Conservation (phyloP, 2,329 filamentous ascomycete species). For the Penicillium sp. region DNA sequence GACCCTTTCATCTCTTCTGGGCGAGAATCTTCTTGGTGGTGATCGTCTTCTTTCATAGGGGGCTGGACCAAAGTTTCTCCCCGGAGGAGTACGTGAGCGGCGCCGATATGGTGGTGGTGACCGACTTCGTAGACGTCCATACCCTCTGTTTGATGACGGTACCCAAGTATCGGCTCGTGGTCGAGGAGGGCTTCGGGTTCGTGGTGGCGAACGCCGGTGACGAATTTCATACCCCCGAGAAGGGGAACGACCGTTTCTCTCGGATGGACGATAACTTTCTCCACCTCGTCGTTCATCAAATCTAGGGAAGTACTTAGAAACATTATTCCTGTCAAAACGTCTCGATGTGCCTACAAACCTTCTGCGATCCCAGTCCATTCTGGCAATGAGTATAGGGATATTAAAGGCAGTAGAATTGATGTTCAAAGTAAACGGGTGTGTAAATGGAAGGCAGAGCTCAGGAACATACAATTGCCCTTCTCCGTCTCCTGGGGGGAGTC, state of each 20-base stretch:
- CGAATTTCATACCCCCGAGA: constrained; percentile 36
- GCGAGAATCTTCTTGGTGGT: constrained; percentile 42
- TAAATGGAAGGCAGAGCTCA: neutral
- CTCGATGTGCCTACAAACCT: constrained; percentile 33
- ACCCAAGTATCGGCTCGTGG: constrained; percentile 44
- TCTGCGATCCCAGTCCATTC: constrained; percentile 45
- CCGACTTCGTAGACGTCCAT: constrained; percentile 42
- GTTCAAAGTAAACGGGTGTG: neutral
- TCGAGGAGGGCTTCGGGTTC: constrained; percentile 40
- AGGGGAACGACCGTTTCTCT: constrained; percentile 32
- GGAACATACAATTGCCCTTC: neutral
- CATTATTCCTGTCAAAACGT: neutral
- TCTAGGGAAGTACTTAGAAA: constrained; percentile 23
- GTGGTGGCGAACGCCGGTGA: constrained; percentile 37
- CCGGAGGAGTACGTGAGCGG: constrained; percentile 43
- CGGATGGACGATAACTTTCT: constrained; percentile 44
- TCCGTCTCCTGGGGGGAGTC: neutral
- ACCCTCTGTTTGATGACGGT: constrained; percentile 33
- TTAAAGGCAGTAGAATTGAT: neutral
- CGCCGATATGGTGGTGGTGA: constrained; percentile 42
- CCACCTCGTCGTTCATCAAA: constrained; percentile 44
- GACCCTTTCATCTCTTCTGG: constrained; percentile 38
- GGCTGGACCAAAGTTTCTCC: constrained; percentile 34
- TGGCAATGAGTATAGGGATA: neutral
- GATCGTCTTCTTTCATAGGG: constrained; percentile 37